These are phyloP conservation scores for Aspergillus aculeatinus DNA, from an alignment of 2,329 filamentous ascomycete species.

Conservation along the genomic window DNA sequence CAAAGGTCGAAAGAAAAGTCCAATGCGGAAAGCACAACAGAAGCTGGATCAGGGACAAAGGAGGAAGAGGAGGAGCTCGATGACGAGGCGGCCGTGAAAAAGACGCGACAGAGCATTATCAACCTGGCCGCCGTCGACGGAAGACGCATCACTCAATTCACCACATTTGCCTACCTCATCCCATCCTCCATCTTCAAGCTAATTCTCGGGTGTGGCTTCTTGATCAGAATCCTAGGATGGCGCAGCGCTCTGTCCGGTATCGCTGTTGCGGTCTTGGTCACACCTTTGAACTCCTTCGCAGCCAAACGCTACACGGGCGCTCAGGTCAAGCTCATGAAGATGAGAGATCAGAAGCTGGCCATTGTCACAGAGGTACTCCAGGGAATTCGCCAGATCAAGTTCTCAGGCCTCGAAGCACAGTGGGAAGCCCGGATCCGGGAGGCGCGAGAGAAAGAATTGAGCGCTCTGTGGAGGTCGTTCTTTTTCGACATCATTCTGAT, in stretches of 20 bases:
- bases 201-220: conserved; percentile 62
- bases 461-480: conserved; percentile 65
- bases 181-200: conserved; percentile 63
- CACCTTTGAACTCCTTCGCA: conserved; percentile 66
- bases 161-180: conserved; percentile 64
- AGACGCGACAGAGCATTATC: conserved; percentile 68
- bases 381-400: conserved; percentile 81
- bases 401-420: conserved; percentile 69
- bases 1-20: conserved; percentile 39
- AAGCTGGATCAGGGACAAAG: conserved; percentile 35
- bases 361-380: conserved; percentile 73
- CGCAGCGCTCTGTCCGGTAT: conserved; percentile 65
- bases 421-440: conserved; percentile 69
- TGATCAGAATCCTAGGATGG: conserved; percentile 69
- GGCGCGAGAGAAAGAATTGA: conserved; percentile 65
- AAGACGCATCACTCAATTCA: conserved; percentile 67
- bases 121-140: conserved; percentile 74
- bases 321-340: conserved; percentile 71
- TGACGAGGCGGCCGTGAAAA: conserved; percentile 39
- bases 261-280: conserved; percentile 59
- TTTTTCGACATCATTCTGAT: conserved; percentile 61
- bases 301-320: conserved; percentile 63
- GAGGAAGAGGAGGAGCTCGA: conserved; percentile 47
- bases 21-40: conserved; percentile 32
- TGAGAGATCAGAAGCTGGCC: conserved; percentile 70